Base-by-base conservation (phyloP, 1,284 basidiomycete species). In the Hymenochaete sp. region DNA sequence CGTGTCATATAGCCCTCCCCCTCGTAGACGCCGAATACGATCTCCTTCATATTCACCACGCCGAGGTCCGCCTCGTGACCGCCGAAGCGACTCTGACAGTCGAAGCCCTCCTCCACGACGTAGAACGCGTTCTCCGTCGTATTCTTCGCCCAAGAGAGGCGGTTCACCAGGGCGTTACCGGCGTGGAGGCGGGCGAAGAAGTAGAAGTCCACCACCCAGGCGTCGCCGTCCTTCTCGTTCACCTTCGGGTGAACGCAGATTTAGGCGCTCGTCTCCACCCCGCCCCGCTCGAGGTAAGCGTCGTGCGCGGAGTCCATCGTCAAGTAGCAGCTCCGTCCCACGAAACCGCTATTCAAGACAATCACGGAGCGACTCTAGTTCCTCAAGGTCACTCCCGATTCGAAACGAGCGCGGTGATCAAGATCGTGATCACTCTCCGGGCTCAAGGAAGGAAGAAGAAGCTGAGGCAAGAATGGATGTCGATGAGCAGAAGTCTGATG, bases 11-110 rank as follows among this genome's bases (percentile, higher is more conserved):
- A 45, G 42, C 33, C 69, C 68, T 22, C 66, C 66, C n/a, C 63
- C 65, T 21, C 45, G 44, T 13, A 67, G 68, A 18, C 68, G 75
- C 27, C 67, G 73, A 42, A 68, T 59, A 13, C 65, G 73, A 37
- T 73, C 74, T 2, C 71, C 68, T 3, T 71, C 72, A 1, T 60
- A 59, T 16, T 77, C 75, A 55, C 67, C 67, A 1, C 60, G 62
- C 19, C 57, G 64, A 2, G 63, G 58, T 3, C 61, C 60, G 1
- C 61, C 57, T n/a, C n/a, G n/a, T 27, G 58, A 59, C n/a, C 39
- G 47, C 27, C 55, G 59, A 19, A 54, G 58, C 37, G 50, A 55
- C 29, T 41, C 57, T 28, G 43, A 52, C 19, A 57, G 53, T 42
- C 53, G 32, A 1, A 52, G 46, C 26, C 45, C 33, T 54, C 58